These are phyloP conservation scores for Lachnellula occidentalis DNA, from an alignment of 2,329 filamentous ascomycete genomes.

Conservation along the genomic window DNA sequence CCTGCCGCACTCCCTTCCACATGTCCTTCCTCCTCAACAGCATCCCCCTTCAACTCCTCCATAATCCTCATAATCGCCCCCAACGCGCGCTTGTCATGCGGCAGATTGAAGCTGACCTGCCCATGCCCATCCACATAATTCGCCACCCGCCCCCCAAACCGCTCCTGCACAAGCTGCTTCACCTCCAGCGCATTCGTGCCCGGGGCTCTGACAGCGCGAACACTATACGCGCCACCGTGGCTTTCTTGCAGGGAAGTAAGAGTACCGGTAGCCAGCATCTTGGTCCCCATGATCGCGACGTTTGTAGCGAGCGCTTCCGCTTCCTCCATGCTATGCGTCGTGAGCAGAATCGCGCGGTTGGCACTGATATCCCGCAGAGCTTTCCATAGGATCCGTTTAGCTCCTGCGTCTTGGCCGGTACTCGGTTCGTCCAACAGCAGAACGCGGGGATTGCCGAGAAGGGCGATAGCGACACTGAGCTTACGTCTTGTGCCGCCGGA, in stretches of 20 bases:
- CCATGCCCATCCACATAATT: constrained; percentile 22
- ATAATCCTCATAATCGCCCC: constrained; percentile 22
- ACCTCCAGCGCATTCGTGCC: constrained; percentile 7
- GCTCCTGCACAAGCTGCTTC: constrained; percentile 10
- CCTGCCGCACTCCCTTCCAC: not conserved
- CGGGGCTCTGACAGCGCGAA: constrained; percentile 15
- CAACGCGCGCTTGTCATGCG: constrained; percentile 17
- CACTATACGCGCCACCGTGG: constrained; percentile 18
- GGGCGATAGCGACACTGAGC: constrained; percentile 30
- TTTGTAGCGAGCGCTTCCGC: constrained; percentile 32
- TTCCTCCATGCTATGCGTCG: constrained; percentile 35
- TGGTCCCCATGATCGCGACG: constrained; percentile 32
- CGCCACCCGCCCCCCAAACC: constrained; percentile 14
- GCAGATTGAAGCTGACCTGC: constrained; percentile 21
- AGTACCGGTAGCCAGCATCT: constrained; percentile 29
- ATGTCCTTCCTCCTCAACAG: constrained; percentile 7
- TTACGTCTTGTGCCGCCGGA: constrained; percentile 31
- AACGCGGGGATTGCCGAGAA: constrained; percentile 30
- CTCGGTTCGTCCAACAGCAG: constrained; percentile 32
- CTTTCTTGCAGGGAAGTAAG: constrained; percentile 16
- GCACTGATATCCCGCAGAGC: constrained; percentile 25
- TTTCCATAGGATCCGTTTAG: constrained; percentile 33
- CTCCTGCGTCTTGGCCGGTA: constrained; percentile 32
- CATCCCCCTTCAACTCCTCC: constrained; percentile 22
- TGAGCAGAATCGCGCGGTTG: constrained; percentile 32